Percentiles rank a stretch among this genome's conserved stretches.
Evolutionary conservation across 495 filamentous ascomycete genomes (phyloP).

Genomic region (Friedmanniomyces endolithicus): DNA sequence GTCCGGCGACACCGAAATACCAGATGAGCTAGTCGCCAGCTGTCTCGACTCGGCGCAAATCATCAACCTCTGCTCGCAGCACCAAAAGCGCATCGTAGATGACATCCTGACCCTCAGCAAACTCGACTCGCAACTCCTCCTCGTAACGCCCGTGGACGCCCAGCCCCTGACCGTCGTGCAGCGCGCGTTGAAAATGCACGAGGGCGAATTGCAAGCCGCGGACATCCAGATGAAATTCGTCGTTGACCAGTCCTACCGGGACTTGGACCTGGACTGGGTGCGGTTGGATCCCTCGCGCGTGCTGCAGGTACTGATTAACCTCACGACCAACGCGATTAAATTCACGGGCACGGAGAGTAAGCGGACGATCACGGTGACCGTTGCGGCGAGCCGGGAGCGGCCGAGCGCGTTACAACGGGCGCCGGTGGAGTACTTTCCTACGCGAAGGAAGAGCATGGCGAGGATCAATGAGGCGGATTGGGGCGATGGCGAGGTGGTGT

Average conservation of each 20-base stretch:
- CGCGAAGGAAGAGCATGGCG: conserved; percentile 30
- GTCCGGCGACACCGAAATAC: conserved; percentile 6
- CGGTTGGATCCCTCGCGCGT: conserved; percentile 57
- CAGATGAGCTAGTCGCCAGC: conserved; percentile 39
- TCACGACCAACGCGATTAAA: conserved; percentile 38
- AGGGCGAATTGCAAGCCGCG: conserved; percentile 54
- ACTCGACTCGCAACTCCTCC: conserved; percentile 62
- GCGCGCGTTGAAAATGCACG: conserved; percentile 59
- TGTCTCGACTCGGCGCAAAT: conserved; percentile 62
- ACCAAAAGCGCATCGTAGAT: conserved; percentile 71
- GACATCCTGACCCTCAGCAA: conserved; percentile 72
- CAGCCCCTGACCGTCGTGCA: conserved; percentile 56
- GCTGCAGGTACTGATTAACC: conserved; percentile 52
- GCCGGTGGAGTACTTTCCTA: conserved; percentile 30
- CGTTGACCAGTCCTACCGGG: conserved; percentile 43
- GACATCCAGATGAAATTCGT: conserved; percentile 52
- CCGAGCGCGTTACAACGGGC: conserved; percentile 36
- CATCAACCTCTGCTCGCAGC: conserved; percentile 60
- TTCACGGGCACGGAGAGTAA: conserved; percentile 38
- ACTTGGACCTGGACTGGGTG: conserved; percentile 51
- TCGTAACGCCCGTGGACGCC: conserved; percentile 53
- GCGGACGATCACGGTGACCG: conserved; percentile 53
- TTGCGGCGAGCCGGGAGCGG: conserved; percentile 50
- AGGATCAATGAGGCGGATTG: conserved; percentile 46
- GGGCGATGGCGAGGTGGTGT: conserved; percentile 55